phyloP scores from a whole-genome alignment of 306 rosid genomes.

The Casuarina glauca region DNA sequence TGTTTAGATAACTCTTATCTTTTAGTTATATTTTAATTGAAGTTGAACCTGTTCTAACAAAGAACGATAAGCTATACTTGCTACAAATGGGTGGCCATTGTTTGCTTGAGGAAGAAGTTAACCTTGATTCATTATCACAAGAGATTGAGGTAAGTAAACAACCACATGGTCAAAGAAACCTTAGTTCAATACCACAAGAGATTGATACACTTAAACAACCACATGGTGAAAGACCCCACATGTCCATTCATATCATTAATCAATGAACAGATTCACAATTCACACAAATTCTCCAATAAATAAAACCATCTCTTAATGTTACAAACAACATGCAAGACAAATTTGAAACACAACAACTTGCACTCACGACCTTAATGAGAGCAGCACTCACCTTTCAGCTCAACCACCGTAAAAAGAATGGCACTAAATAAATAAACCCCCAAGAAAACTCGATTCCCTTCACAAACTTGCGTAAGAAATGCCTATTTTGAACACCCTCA shows the following conservation, averaged over 20 bases:
- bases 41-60: too few relatives aligned
- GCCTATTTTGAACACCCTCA: background rate
- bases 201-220: background rate
- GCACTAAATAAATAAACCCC: conserved; percentile 12
- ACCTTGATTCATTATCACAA: too few relatives aligned
- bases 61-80: too few relatives aligned
- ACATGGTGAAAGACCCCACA: conserved; percentile 23
- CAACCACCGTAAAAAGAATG: conserved; percentile 23
- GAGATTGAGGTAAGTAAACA: too few relatives aligned
- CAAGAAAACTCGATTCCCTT: conserved; percentile 22
- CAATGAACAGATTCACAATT: conserved; percentile 24
- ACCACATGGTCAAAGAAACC: background rate
- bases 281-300: conserved; percentile 47
- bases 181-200: too few relatives aligned
- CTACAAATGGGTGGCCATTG: too few relatives aligned
- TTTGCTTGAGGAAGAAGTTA: too few relatives aligned
- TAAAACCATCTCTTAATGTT: conserved; percentile 26
- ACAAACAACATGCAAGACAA: conserved; percentile 20
- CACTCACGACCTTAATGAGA: background rate
- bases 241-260: background rate
- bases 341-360: conserved; percentile 14
- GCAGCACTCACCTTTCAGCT: conserved; percentile 25
- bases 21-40: too few relatives aligned
- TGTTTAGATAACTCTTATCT: too few relatives aligned
- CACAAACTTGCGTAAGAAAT: conserved; percentile 13